Percentiles rank a stretch among this genome's conserved stretches.
These are phyloP conservation scores for Cladophialophora yegresii DNA, from an alignment of 2,329 filamentous ascomycete genomes.

Conservation along the genomic window DNA sequence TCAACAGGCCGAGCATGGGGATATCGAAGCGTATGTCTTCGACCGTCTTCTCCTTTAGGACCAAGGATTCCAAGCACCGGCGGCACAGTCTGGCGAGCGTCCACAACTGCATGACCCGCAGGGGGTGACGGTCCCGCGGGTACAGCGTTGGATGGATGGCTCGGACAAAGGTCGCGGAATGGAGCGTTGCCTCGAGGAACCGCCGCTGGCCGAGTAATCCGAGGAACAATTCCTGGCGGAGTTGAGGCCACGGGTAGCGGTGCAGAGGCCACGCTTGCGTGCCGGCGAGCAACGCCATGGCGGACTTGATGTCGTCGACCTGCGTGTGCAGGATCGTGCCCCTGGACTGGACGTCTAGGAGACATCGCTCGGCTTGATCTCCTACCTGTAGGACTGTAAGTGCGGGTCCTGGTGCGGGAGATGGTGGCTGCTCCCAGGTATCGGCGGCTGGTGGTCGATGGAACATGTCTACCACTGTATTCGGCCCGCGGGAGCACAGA, in stretches of 20 bases:
- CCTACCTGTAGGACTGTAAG: slow-evolving; percentile 1
- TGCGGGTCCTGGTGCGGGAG: no score
- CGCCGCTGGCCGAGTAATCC: slow-evolving; percentile 48
- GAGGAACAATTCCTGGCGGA: slow-evolving; percentile 58
- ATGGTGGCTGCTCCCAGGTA: neutral
- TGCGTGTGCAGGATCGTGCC: slow-evolving; percentile 38
- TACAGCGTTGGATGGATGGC: slow-evolving; percentile 56
- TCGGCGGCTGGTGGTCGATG: neutral
- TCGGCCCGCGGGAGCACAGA: slow-evolving; percentile 13
- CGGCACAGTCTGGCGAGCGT: slow-evolving; percentile 19
- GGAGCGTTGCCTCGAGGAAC: slow-evolving; percentile 53
- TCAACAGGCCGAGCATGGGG: slow-evolving; percentile 11
- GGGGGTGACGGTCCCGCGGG: slow-evolving; percentile 53
- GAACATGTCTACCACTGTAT: slow-evolving; percentile 6
- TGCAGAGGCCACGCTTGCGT: slow-evolving; percentile 51
- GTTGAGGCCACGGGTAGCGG: slow-evolving; percentile 57
- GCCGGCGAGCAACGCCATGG: slow-evolving; percentile 46
- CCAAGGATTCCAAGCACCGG: slow-evolving; percentile 10
- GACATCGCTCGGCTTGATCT: slow-evolving; percentile 33
- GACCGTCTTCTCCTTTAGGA: neutral
- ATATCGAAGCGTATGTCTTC: slow-evolving; percentile 1
- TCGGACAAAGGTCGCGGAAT: slow-evolving; percentile 55
- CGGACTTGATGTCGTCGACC: slow-evolving; percentile 42
- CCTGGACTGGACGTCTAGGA: slow-evolving; percentile 35
- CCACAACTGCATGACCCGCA: slow-evolving; percentile 50